phyloP scores from a whole-genome alignment of 2,329 filamentous ascomycete species.

The Aspergillus fructus region DNA sequence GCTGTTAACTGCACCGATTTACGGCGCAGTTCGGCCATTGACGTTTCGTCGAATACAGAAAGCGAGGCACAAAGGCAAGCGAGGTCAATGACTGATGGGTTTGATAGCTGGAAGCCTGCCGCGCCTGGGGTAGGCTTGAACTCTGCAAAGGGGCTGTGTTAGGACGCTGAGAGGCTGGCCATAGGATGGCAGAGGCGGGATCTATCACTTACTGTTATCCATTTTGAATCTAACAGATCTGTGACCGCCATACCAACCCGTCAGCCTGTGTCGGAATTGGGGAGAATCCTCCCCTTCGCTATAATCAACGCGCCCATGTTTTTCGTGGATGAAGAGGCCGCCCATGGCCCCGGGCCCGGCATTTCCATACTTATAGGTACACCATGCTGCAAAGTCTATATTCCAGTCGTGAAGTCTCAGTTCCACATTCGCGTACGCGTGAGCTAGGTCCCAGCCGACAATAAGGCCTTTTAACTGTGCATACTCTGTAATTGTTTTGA shows the following conservation, averaged over 20 bases:
- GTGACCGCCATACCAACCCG: constrained; percentile 83
- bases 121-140: constrained; percentile 78
- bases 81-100: constrained; percentile 75
- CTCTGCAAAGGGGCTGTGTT: constrained; percentile 28
- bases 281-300: constrained; percentile 42
- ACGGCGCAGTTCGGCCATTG: constrained; percentile 63
- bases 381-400: constrained; percentile 89
- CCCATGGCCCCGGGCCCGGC: constrained; percentile 77
- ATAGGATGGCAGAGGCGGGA: background rate
- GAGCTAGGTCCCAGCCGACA: constrained; percentile 83
- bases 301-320: constrained; percentile 55
- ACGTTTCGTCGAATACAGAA: constrained; percentile 70
- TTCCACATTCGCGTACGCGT: constrained; percentile 78
- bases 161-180: background rate
- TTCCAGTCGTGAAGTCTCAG: constrained; percentile 80
- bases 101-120: constrained; percentile 75
- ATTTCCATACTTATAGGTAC: constrained; percentile 92
- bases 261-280: constrained; percentile 64
- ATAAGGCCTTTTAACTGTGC: constrained; percentile 68
- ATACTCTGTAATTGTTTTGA: constrained; percentile 71
- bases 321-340: constrained; percentile 75
- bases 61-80: constrained; percentile 69
- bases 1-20: constrained; percentile 72
- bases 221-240: constrained; percentile 75
- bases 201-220: constrained; percentile 58